Evolutionary conservation across 148 eudicot species (phyloP).

Genomic region (Mesembryanthemum crystallinum): DNA sequence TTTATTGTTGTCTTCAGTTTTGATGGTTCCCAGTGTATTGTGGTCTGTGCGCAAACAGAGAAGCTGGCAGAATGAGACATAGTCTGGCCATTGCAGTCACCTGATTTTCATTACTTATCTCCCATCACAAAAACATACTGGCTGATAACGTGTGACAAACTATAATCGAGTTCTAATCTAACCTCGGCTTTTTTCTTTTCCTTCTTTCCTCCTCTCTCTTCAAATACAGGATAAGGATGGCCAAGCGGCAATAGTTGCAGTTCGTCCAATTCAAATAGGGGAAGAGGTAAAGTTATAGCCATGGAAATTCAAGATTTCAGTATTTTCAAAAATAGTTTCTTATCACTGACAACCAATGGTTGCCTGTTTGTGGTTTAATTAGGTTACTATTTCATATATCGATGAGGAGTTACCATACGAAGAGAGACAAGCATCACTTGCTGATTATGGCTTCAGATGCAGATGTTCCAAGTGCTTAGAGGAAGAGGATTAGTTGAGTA

Average conservation of each 20-base stretch:
- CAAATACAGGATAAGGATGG: conserved; percentile 79
- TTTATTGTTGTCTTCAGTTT: too few species aligned
- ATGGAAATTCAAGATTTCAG: neutral
- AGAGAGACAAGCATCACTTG: conserved; percentile 75
- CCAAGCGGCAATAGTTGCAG: conserved; percentile 71
- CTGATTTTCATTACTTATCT: too few species aligned
- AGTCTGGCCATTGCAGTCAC: too few species aligned
- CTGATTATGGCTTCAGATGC: conserved; percentile 87
- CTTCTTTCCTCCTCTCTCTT: neutral
- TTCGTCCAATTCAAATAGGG: conserved; percentile 52
- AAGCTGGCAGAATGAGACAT: too few species aligned
- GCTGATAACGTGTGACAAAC: neutral
- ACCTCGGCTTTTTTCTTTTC: neutral
- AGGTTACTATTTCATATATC: conserved; percentile 91
- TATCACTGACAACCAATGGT: neutral
- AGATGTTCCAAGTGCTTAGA: conserved; percentile 68
- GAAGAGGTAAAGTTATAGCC: conserved; percentile 52
- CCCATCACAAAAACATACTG: neutral
- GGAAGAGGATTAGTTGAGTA: conserved; percentile 29
- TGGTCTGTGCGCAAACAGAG: too few species aligned
- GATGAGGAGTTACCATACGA: conserved; percentile 76
- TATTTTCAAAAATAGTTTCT: neutral
- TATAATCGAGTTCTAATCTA: neutral
- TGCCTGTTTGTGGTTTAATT: conserved; percentile 21
- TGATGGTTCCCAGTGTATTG: too few species aligned